These are phyloP conservation scores for Aristolochia californica DNA, from an alignment of 164 flowering plant genomes.

Conservation along the genomic window DNA sequence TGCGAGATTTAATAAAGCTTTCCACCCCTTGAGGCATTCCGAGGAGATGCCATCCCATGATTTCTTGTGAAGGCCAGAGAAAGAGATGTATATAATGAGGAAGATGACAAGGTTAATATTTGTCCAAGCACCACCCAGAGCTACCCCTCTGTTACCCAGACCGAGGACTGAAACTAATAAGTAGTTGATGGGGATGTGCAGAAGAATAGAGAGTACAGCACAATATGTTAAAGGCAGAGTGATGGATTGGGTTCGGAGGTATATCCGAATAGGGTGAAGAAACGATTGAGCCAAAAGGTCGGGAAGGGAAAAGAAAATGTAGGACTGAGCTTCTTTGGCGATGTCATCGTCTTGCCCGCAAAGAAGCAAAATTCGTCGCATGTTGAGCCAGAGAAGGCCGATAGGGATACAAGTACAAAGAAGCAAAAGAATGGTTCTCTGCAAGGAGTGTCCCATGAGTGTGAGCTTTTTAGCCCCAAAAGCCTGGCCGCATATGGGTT, in stretches of 20 bases:
- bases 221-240: constrained; percentile 57
- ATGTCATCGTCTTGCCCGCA: constrained; percentile 49
- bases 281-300: constrained; percentile 55
- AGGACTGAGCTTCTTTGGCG: constrained; percentile 40
- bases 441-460: constrained; percentile 49
- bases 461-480: constrained; percentile 52
- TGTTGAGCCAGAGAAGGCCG: constrained; percentile 48
- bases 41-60: constrained; percentile 45
- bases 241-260: constrained; percentile 55
- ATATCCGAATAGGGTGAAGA: constrained; percentile 61
- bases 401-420: constrained; percentile 44
- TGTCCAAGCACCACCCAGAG: constrained; percentile 45
- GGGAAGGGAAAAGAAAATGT: constrained; percentile 50
- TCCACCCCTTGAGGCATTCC: constrained; percentile 43
- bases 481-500: constrained; percentile 83
- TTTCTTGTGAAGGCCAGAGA: constrained; percentile 34
- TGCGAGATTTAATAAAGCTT: constrained; percentile 36
- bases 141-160: constrained; percentile 57
- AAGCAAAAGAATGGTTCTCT: constrained; percentile 45
- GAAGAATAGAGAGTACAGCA: constrained; percentile 38
- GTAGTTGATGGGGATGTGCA: constrained; percentile 66
- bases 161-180: constrained; percentile 39
- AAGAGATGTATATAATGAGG: constrained; percentile 26
- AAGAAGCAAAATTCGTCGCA: constrained; percentile 34
- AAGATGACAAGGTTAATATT: constrained; percentile 45